Conservation (phyloP, 106 monocot species). For the Agapanthus africanus region DNA sequence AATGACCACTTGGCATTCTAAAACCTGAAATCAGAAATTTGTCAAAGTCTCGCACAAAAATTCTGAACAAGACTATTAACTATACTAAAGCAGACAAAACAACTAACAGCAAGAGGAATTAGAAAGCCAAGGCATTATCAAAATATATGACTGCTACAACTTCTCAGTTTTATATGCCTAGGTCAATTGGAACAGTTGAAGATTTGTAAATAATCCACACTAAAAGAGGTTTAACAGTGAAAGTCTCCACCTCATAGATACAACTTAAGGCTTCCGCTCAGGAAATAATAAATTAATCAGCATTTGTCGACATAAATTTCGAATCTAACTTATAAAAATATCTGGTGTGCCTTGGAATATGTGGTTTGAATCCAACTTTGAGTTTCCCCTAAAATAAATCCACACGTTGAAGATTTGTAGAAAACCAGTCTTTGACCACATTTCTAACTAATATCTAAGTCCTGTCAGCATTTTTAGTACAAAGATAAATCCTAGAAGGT, state of each 20-base stretch:
- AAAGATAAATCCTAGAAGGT: neutral
- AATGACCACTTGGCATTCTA: conserved; percentile 58
- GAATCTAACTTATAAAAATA: too few relatives aligned
- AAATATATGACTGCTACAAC: neutral
- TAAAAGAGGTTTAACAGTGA: neutral
- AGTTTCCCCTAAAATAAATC: too few relatives aligned
- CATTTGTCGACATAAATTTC: too few relatives aligned
- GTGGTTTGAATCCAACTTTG: too few relatives aligned
- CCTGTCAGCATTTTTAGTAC: neutral
- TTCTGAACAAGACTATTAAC: neutral
- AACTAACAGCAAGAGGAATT: neutral
- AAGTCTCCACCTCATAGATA: too few relatives aligned
- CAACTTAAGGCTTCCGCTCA: too few relatives aligned
- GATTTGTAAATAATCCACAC: neutral
- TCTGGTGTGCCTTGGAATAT: too few relatives aligned
- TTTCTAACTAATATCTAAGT: neutral
- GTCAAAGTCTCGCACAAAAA: neutral
- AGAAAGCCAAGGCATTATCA: neutral
- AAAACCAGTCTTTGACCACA: neutral
- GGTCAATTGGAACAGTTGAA: neutral
- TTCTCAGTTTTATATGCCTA: neutral
- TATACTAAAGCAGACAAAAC: neutral
- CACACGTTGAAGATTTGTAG: too few relatives aligned
- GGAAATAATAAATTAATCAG: too few relatives aligned
- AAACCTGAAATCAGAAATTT: conserved; percentile 33